Percentiles rank a stretch among this genome's conserved stretches.
These are phyloP conservation scores for Rhodotorula taiwanensis DNA, from an alignment of 768 basidiomycete species.

Conservation along the genomic window DNA sequence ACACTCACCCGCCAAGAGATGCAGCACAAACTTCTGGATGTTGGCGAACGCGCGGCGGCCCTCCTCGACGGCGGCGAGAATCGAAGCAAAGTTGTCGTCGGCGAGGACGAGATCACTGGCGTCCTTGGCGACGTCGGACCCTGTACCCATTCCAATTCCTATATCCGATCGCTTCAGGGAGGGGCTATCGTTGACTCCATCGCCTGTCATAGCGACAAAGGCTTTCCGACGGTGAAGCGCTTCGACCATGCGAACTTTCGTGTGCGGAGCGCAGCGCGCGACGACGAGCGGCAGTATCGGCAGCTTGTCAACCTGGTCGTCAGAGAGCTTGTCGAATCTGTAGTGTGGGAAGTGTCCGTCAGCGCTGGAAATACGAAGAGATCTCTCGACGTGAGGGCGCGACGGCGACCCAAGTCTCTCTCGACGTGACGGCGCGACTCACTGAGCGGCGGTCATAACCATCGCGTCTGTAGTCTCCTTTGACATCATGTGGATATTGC, in stretches of 20 bases:
- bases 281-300: slow-evolving; percentile 54
- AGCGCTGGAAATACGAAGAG: neutral
- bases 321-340: slow-evolving; percentile 54
- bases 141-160: slow-evolving; percentile 56
- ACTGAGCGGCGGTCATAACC: slow-evolving; percentile 35
- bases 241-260: slow-evolving; percentile 56
- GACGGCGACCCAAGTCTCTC: neutral
- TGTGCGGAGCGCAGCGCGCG: slow-evolving; percentile 56
- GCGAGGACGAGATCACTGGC: slow-evolving; percentile 61
- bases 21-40: slow-evolving; percentile 55
- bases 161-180: slow-evolving; percentile 57
- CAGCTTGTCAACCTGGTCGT: slow-evolving; percentile 53
- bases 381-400: no score
- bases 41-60: slow-evolving; percentile 54
- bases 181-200: slow-evolving; percentile 58
- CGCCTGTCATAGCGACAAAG: slow-evolving; percentile 51
- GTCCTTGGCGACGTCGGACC: slow-evolving; percentile 57
- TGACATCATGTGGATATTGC: slow-evolving; percentile 22
- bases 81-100: slow-evolving; percentile 62
- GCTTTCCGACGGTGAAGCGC: slow-evolving; percentile 55
- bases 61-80: slow-evolving; percentile 59
- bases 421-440: neutral
- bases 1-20: slow-evolving; percentile 49
- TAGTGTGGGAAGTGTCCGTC: neutral
- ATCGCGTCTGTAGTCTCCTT: slow-evolving; percentile 26